Conservation (phyloP, 805 yeast species). For the Pichia phayaonensis region DNA sequence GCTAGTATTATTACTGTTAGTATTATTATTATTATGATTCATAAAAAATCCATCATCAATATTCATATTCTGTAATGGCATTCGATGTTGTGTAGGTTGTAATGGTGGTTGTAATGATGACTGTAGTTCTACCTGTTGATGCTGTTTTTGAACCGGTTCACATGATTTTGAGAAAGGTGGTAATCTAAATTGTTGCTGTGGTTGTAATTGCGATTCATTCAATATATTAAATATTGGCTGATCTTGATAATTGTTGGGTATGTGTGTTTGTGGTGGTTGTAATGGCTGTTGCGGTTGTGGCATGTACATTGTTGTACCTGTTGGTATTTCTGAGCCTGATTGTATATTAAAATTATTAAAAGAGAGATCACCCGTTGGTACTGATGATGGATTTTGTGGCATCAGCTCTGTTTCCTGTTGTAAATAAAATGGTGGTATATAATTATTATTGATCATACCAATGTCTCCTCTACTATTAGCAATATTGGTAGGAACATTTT, state of each 20-base stretch:
- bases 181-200: not conserved
- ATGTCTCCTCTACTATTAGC: too few species aligned
- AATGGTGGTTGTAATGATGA: not conserved
- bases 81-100: not conserved
- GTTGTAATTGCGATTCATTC: not conserved
- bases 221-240: not conserved
- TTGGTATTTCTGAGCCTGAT: not conserved
- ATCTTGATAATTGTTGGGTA: not conserved
- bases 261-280: not conserved
- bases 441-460: too few species aligned
- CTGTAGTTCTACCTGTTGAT: not conserved
- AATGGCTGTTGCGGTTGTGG: not conserved
- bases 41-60: not conserved
- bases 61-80: not conserved
- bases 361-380: not conserved
- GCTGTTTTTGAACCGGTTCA: not conserved
- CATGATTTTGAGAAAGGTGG: not conserved
- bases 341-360: not conserved
- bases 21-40: not conserved
- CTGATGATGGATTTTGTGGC: not conserved
- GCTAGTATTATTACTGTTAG: constrained; percentile 11
- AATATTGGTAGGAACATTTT: not conserved
- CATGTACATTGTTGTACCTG: not conserved
- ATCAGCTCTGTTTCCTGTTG: not conserved
- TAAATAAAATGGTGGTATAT: not conserved